Percentiles rank a stretch among this genome's conserved stretches.
Evolutionary conservation across 2,329 filamentous ascomycete species (phyloP).

Genomic region (Cordyceps militaris): DNA sequence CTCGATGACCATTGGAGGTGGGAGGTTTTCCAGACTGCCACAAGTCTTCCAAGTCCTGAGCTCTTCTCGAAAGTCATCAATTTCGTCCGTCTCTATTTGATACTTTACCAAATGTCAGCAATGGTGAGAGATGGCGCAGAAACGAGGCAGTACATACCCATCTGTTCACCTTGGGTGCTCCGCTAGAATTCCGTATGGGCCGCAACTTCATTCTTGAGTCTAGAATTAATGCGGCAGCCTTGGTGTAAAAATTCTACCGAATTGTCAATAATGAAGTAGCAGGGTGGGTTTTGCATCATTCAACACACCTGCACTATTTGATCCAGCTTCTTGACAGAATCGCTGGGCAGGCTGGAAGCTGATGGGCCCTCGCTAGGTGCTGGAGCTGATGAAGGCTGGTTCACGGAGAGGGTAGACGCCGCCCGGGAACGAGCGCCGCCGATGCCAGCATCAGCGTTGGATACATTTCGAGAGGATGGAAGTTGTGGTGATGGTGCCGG

Average conservation of each 20-base stretch:
- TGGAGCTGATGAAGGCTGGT: conserved; percentile 40
- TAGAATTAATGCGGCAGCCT: conserved; percentile 76
- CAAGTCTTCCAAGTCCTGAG: conserved; percentile 75
- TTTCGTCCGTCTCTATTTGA: conserved; percentile 89
- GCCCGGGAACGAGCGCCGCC: conserved; percentile 34
- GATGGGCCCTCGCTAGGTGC: conserved; percentile 36
- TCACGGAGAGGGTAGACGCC: conserved; percentile 35
- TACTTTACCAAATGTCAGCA: conserved; percentile 52
- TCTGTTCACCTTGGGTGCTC: conserved; percentile 64
- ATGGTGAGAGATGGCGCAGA: not conserved
- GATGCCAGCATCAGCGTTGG: conserved; percentile 13
- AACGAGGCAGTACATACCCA: conserved; percentile 56
- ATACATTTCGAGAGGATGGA: conserved; percentile 45
- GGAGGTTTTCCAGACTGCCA: conserved; percentile 68
- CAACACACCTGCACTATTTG: conserved; percentile 77
- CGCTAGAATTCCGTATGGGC: conserved; percentile 34
- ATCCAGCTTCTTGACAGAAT: conserved; percentile 73
- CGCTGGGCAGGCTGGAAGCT: conserved; percentile 48
- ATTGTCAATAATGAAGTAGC: not conserved
- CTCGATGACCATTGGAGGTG: conserved; percentile 82
- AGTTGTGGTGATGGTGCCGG: conserved; percentile 66
- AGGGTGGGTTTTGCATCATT: not conserved
- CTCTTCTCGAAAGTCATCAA: conserved; percentile 77
- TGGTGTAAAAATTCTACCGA: conserved; percentile 78
- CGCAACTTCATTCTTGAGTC: conserved; percentile 70